A percentile compares a stretch with the other conserved stretches of the same genome.
phyloP scores from a whole-genome alignment of 768 basidiomycete species.

The Collybiopsis luxurians region DNA sequence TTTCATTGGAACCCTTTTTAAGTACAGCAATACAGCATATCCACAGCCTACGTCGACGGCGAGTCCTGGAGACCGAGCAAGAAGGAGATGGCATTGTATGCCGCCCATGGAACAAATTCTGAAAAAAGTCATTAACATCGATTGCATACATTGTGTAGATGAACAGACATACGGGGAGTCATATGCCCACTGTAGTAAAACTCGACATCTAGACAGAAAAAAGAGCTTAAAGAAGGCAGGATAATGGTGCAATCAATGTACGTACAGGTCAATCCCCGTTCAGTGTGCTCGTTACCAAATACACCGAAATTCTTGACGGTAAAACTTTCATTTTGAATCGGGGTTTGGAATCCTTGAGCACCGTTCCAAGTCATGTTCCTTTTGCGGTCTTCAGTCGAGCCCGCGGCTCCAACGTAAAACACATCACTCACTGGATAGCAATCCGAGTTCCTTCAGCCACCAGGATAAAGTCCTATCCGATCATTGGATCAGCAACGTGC shows the following conservation, averaged over 20 bases:
- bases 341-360: constrained; percentile 64
- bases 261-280: constrained; percentile 65
- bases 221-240: background rate
- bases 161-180: constrained; percentile 46
- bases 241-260: too few relatives aligned
- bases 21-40: too few relatives aligned
- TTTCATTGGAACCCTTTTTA: too few relatives aligned
- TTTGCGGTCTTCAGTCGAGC: constrained; percentile 1
- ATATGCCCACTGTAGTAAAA: constrained; percentile 59
- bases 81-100: constrained; percentile 39
- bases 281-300: constrained; percentile 56
- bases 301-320: constrained; percentile 62
- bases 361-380: constrained; percentile 56
- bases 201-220: constrained; percentile 51
- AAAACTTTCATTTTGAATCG: constrained; percentile 58
- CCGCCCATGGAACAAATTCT: constrained; percentile 52
- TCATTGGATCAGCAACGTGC: background rate
- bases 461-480: constrained; percentile 36
- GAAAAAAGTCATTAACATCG: background rate
- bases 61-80: constrained; percentile 45
- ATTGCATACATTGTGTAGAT: constrained; percentile 8
- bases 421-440: constrained; percentile 43
- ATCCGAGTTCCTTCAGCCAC: constrained; percentile 49
- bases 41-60: constrained; percentile 24
- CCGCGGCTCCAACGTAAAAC: background rate